phyloP scores from a whole-genome alignment of 352 stramenopile species.

The Globisporangium paroecandrum region DNA sequence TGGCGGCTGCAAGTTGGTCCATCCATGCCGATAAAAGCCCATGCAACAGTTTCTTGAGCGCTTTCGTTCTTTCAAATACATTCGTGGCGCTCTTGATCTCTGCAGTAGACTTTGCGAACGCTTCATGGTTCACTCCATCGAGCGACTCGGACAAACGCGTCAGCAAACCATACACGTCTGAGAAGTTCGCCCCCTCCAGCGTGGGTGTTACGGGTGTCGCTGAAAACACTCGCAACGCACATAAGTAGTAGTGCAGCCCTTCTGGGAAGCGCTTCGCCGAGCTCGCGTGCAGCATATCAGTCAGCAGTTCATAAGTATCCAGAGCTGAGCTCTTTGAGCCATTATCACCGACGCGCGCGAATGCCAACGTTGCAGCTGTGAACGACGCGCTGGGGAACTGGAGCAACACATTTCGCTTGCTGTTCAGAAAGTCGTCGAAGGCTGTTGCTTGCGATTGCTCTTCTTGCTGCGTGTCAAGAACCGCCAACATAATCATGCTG shows the following conservation, averaged over 20 bases:
- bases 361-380: conserved; percentile 9
- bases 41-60: conserved; percentile 32
- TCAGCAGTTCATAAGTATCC: conserved; percentile 4
- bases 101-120: conserved; percentile 24
- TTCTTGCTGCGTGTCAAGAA: neutral
- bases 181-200: neutral
- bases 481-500: conserved; percentile 10
- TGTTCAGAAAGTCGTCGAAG: conserved; percentile 7
- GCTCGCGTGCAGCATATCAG: conserved; percentile 7
- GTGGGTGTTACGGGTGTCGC: neutral
- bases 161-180: conserved; percentile 22
- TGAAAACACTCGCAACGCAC: neutral
- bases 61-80: conserved; percentile 28
- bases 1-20: conserved; percentile 23
- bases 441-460: neutral
- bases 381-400: conserved; percentile 11
- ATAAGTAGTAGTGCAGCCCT: conserved; percentile 18
- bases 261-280: conserved; percentile 6
- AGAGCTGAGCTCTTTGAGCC: neutral
- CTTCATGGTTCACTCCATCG: conserved; percentile 16
- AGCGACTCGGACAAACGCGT: conserved; percentile 25
- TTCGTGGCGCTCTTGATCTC: conserved; percentile 28
- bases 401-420: neutral
- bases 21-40: conserved; percentile 38
- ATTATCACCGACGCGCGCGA: neutral